These are phyloP conservation scores for Geotrichum histeridarum DNA, from an alignment of 1,139 yeast species.

Conservation along the genomic window DNA sequence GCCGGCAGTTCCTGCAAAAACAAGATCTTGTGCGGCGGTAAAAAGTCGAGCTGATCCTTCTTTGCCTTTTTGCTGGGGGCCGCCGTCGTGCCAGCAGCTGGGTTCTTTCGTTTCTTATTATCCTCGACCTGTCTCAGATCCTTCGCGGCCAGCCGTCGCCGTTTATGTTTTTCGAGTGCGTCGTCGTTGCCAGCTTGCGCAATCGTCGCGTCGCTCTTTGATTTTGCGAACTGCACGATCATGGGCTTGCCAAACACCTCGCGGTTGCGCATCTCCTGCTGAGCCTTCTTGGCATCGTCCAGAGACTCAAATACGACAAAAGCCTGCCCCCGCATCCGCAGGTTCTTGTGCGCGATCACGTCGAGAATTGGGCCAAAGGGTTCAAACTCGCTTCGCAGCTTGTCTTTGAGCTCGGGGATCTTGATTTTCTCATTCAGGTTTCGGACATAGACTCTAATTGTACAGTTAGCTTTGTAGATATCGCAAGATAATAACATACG, in stretches of 20 bases:
- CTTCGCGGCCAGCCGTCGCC: conserved; percentile 32
- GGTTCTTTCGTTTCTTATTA: not conserved
- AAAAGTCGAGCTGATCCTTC: conserved; percentile 27
- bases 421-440: conserved; percentile 70
- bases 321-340: conserved; percentile 78
- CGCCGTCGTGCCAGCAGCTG: not conserved
- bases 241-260: conserved; percentile 54
- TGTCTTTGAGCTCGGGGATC: conserved; percentile 46
- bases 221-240: conserved; percentile 39
- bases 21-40: conserved; percentile 67
- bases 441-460: conserved; percentile 47
- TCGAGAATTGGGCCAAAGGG: conserved; percentile 50
- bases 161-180: conserved; percentile 34
- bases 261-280: conserved; percentile 22
- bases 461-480: not conserved
- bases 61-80: conserved; percentile 22
- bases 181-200: conserved; percentile 29
- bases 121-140: conserved; percentile 27
- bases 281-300: conserved; percentile 44
- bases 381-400: conserved; percentile 43
- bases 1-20: conserved; percentile 62
- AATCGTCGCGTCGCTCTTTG: conserved; percentile 47
- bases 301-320: conserved; percentile 58
- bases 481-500: conserved; percentile 2
- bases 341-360: conserved; percentile 56